Percentiles rank a stretch among this genome's conserved stretches.
Conservation (phyloP, 2,329 filamentous ascomycete species). For the Fusarium piperis region DNA sequence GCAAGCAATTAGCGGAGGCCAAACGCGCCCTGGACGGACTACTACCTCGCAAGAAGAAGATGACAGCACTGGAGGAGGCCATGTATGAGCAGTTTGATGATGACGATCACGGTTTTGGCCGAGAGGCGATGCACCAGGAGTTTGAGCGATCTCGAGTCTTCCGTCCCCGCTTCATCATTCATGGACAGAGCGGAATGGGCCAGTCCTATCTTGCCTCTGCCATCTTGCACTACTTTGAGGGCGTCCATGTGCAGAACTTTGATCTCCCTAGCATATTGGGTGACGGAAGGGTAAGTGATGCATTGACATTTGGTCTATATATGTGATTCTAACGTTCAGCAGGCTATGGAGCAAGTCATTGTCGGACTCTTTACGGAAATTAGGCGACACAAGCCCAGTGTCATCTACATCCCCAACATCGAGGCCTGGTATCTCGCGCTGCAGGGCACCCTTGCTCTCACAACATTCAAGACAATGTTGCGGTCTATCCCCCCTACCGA, state of each 20-base stretch:
- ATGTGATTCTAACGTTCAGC: conserved; percentile 34
- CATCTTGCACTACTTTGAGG: conserved; percentile 89
- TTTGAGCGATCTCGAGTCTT: conserved; percentile 92
- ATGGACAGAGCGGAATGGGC: conserved; percentile 88
- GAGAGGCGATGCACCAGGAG: conserved; percentile 78
- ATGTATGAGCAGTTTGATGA: conserved; percentile 89
- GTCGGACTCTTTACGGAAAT: conserved; percentile 93
- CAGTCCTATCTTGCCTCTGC: conserved; percentile 89
- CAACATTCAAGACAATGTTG: conserved; percentile 85
- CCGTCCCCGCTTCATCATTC: conserved; percentile 85
- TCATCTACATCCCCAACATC: conserved; percentile 92
- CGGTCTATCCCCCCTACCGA: conserved; percentile 88
- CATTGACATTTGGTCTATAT: not conserved
- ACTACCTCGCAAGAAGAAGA: conserved; percentile 84
- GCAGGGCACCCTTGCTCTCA: conserved; percentile 72
- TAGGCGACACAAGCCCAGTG: conserved; percentile 91
- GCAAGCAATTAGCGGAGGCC: conserved; percentile 76
- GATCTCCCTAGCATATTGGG: conserved; percentile 88
- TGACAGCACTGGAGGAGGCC: conserved; percentile 92
- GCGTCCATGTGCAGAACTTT: conserved; percentile 93
- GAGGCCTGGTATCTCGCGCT: conserved; percentile 83
- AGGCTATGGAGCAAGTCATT: conserved; percentile 85
- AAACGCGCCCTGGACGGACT: conserved; percentile 76
- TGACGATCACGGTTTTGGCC: conserved; percentile 82
- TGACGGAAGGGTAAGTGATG: conserved; percentile 74